phyloP scores from a whole-genome alignment of 2,329 filamentous ascomycete species.

The Aspergillus sp. region DNA sequence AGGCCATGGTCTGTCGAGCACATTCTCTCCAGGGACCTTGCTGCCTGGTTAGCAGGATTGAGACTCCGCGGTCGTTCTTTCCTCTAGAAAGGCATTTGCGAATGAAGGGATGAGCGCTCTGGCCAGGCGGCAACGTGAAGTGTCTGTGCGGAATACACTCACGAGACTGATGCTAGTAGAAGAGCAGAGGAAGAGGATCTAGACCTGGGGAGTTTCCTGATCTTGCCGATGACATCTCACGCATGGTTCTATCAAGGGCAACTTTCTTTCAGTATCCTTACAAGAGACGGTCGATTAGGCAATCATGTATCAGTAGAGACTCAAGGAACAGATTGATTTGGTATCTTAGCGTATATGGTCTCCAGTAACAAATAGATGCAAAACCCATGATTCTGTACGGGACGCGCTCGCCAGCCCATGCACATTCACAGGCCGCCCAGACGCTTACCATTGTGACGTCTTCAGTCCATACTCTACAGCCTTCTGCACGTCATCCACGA shows the following conservation, averaged over 20 bases:
- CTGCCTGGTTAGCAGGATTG: no score
- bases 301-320: neutral
- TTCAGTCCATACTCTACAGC: constrained; percentile 76
- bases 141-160: no score
- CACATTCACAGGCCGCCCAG: neutral
- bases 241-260: neutral
- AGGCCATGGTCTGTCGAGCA: no score
- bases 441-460: constrained; percentile 43
- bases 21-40: no score
- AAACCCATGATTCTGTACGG: neutral
- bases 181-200: no score
- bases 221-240: neutral
- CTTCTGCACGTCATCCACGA: constrained; percentile 72
- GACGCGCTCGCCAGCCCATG: neutral
- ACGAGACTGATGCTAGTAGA: no score
- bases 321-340: neutral
- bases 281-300: neutral
- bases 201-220: no score
- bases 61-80: no score
- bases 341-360: neutral
- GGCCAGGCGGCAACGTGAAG: no score
- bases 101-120: no score
- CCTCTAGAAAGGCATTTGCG: no score
- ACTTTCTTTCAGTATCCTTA: no score
- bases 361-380: neutral